Base-by-base conservation (phyloP, 1,284 basidiomycete genomes). In the Microbotryum violaceum region DNA sequence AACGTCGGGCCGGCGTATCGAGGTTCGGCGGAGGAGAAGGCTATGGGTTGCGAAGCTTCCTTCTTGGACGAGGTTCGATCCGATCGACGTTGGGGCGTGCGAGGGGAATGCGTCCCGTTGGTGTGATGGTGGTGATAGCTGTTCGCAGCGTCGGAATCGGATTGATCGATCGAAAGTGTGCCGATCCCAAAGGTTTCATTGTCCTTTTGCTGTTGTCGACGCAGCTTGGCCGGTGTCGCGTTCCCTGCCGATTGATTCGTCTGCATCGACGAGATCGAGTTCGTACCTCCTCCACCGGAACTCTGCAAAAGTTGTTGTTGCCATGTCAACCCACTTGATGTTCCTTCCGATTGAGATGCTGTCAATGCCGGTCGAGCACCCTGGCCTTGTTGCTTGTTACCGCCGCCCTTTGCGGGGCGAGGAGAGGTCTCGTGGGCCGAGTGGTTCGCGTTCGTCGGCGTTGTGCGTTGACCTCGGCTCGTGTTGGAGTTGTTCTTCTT, bases 1-100 rank as follows among this genome's bases (percentile, higher is more conserved):
- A 68, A 68, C 21, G 67, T 66, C 37, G 67, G 67, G 0, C 67
- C 67, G 20, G 67, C 67, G 55, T 68, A 68, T 3, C 66, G 56
- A 8, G 60, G 49, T 52, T 65, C 64, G 45, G 49, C 51, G 6
- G 31, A 37, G 3, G 14, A 31, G 27, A 46, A 27, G 12, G 49
- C 21, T 8, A 16, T 5, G 14, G 37, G 37, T 42, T 18, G 37
- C 37, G 37, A 42, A 18, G 12, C 37, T 42, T 42, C 37, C 16
- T 42, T 42, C 37, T 42, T 16, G 37, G 37, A 31, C 31, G 31
- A 42, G 37, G 37, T 12, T 18, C 37, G 12, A 18, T 42, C 37
- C 14, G 31, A 31, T 33, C 21, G 8, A 14, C 29, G 49, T 49
- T 46, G 20, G 21, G 44, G 12, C 14, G 29, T 6, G 37, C n/a